These are phyloP conservation scores for Desmodesmus armatus DNA, from an alignment of 139 green algal genomes.

Conservation along the genomic window DNA sequence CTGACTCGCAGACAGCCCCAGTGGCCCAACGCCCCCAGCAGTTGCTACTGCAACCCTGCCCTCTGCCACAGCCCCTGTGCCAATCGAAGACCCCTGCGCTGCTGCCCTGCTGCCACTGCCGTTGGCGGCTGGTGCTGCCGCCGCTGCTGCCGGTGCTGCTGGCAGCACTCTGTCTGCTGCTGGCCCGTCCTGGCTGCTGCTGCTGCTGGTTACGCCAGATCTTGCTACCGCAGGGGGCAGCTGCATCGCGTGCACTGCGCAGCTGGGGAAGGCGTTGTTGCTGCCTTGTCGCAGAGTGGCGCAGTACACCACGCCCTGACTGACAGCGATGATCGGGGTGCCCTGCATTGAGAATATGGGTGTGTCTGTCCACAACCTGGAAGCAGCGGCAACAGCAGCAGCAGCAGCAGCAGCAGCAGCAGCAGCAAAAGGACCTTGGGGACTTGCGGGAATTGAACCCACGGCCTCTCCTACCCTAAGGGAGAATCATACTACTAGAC, in stretches of 20 bases:
- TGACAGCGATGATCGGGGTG: slow-evolving; percentile 13
- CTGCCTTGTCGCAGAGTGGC: slow-evolving; percentile 16
- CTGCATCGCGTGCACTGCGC: slow-evolving; percentile 33
- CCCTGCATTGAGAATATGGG: slow-evolving; percentile 14
- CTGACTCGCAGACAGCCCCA: slow-evolving; percentile 11
- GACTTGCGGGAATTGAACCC: not conserved
- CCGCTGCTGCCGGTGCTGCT: not conserved
- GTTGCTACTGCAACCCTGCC: slow-evolving; percentile 1
- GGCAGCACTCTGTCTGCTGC: not conserved
- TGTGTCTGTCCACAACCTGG: slow-evolving; percentile 40
- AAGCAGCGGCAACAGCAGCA: not conserved
- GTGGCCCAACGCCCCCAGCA: not conserved
- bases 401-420: not conserved
- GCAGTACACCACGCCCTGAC: slow-evolving; percentile 29
- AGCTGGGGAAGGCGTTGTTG: not conserved
- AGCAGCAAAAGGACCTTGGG: not conserved
- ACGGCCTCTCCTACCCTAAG: not conserved
- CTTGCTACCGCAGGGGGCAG: slow-evolving; percentile 11
- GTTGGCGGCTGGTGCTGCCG: not conserved
- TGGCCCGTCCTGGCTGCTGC: not conserved
- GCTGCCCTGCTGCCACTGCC: not conserved
- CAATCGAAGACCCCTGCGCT: not conserved
- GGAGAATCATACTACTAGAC: not conserved
- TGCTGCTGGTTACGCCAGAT: not conserved
- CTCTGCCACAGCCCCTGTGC: not conserved